These are phyloP conservation scores for Rhizopus stolonifer DNA, from an alignment of 371 early-diverging fungal genomes.

Conservation along the genomic window DNA sequence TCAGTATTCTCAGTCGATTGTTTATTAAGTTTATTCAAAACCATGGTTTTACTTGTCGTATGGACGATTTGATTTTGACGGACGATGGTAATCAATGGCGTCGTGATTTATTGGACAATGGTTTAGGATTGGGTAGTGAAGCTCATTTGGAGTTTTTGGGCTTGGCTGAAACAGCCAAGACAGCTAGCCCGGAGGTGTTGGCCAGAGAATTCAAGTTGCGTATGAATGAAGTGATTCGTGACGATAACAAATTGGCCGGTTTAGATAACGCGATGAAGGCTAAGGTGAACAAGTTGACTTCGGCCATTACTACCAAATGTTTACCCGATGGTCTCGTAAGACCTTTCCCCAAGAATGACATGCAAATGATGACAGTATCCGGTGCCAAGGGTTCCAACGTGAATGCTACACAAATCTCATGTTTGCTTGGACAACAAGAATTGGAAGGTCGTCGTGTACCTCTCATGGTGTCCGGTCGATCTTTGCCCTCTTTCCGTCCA, in stretches of 20 bases:
- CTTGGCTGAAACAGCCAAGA: conserved; percentile 51
- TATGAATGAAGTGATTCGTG: conserved; percentile 83
- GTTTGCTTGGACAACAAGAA: conserved; percentile 99
- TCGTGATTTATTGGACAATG: conserved; percentile 61
- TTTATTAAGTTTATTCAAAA: conserved; percentile 93
- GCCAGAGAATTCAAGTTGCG: conserved; percentile 62
- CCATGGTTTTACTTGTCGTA: conserved; percentile 96
- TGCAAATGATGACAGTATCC: conserved; percentile 98
- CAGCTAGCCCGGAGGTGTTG: conserved; percentile 30
- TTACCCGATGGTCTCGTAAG: conserved; percentile 84
- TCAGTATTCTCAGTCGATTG: conserved; percentile 93
- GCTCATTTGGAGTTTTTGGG: conserved; percentile 76
- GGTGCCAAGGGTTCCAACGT: conserved; percentile 99
- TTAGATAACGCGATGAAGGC: conserved; percentile 92
- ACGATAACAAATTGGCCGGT: conserved; percentile 86
- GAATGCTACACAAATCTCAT: conserved; percentile 98
- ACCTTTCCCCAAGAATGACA: conserved; percentile 95
- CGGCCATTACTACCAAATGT: conserved; percentile 77
- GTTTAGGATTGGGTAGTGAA: conserved; percentile 63
- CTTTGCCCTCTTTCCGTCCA: conserved; percentile 94
- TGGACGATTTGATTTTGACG: conserved; percentile 97
- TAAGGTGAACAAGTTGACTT: conserved; percentile 81
- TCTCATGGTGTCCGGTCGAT: conserved; percentile 96
- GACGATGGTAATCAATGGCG: conserved; percentile 79
- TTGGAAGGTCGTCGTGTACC: conserved; percentile 99